Base-by-base conservation (phyloP, 2,329 filamentous ascomycete species). In the Neurospora sp. region DNA sequence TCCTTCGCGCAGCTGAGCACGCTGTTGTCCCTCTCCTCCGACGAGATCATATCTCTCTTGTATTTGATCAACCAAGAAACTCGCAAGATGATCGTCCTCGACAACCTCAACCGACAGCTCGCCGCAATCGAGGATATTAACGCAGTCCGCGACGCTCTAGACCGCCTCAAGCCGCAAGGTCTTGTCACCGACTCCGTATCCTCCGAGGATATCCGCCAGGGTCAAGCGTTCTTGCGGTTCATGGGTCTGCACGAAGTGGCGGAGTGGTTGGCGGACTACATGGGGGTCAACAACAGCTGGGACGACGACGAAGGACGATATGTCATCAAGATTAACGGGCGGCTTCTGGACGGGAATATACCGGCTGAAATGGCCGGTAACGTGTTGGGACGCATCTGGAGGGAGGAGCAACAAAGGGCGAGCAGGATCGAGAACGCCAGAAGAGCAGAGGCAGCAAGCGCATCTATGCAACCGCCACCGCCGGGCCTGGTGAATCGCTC, bases 171-270 rank as follows among this genome's bases (percentile, higher is more conserved):
- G 28, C 52, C 52, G 23, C 23, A 36, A 36, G 23, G 52, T 3
- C 69, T 72, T 4, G 33, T 73, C 41, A 74, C 68, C 6, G 70
- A 70, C 23, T 36, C 39, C 17, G 69, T 72, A 40, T 43, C 68
- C 11, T 67, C 37, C 23, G n/a, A 57, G 6, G 71, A 73, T 12
- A 66, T 73, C n/a, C 11, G 43, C 11, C 68, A 68, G 2, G 73
- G 71, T 4, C 65, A 67, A n/a, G 57, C 65, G 8, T 74, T 71
- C 66, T 66, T 74, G 8, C 36, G 11, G 1, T 70, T 65, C 46
- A 46, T 74, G 19, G 71, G 73, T 3, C 28, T 73, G 11, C 10
- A 67, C 11, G 17, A 57, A 2, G 67, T 71, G n/a, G 73, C 70
- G 2, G 67, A 17, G 8, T 43, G 28, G 8, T 41, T 74, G 19